Base-by-base conservation (phyloP, 2,329 filamentous ascomycete genomes). In the Fusarium sacchari region DNA sequence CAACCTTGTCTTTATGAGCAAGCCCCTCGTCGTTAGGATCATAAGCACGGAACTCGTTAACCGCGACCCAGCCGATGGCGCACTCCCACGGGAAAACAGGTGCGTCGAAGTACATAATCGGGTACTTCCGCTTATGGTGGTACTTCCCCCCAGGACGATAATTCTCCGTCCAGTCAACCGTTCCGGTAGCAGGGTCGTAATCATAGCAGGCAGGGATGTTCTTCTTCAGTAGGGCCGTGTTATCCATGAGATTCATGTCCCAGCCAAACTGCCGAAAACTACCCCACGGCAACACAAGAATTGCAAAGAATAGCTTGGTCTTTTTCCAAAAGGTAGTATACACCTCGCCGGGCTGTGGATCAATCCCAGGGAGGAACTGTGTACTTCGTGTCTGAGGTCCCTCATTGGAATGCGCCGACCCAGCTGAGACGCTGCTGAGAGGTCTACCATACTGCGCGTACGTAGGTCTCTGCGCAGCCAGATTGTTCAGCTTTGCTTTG, bases 311-410 rank as follows among this genome's bases (percentile, higher is more conserved):
- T 5, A 24, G 22, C 18, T 42, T 43, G 5, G 18, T 28, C 5
- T 17, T 24, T 1, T 17, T n/a, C 71, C 71, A 73, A 2, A 43
- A 61, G 1, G 42, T 37, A 0, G 39, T 24, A 1, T 73, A 74
- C 3, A 74, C 36, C 6, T 71, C 47, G 1, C 71, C 71, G 4
- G 63, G 47, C 8, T 42, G 32, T 2, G 71, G 70, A 7, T 67
- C 32, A 14, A 64, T 24, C 2, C n/a, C n/a, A 11, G 32, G 4
- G 5, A 36, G 17, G 49, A 37, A 24, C 18, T 37, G 49, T 26
- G 24, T 26, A 6, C 49, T 53, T 36, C 49, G 9, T 1, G 49
- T 53, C n/a, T 18, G 10, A 22, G 47, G 47, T 8, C 47, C 47
- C 0, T 22, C 46, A 3, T n/a, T 40, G 36, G 28, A 28, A 2